Evolutionary conservation across 2,329 filamentous ascomycete species (phyloP).

Genomic region (Penicillium sp.): DNA sequence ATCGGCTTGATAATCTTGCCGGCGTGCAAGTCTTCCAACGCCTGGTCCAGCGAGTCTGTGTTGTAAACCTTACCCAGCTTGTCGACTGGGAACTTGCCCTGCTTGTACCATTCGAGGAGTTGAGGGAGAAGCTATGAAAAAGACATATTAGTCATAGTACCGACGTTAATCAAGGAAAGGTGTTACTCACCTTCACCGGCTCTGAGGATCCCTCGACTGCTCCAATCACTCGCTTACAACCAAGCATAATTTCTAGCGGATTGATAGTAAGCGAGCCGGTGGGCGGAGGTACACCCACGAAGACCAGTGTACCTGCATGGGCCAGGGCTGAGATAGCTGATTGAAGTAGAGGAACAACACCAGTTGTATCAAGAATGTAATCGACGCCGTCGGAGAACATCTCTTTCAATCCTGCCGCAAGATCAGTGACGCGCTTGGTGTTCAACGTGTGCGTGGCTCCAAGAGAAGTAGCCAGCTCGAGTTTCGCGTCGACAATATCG

Average conservation of each 20-base stretch:
- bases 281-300: conserved; percentile 34
- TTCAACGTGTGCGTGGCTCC: conserved; percentile 48
- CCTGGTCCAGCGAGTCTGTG: conserved; percentile 8
- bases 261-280: conserved; percentile 27
- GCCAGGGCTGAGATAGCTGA: conserved; percentile 30
- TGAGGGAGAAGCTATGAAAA: conserved; percentile 31
- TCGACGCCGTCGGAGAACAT: conserved; percentile 28
- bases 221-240: conserved; percentile 32
- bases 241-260: conserved; percentile 23
- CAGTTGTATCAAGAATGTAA: conserved; percentile 35
- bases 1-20: conserved; percentile 23
- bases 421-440: conserved; percentile 26
- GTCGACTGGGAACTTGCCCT: conserved; percentile 37
- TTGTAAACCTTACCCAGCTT: conserved; percentile 32
- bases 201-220: conserved; percentile 35
- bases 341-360: conserved; percentile 28
- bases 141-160: not conserved
- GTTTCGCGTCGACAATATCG: conserved; percentile 44
- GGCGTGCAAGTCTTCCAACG: conserved; percentile 16
- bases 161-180: not conserved
- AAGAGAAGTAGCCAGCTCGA: conserved; percentile 45
- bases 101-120: conserved; percentile 30
- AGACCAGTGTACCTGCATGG: conserved; percentile 31
- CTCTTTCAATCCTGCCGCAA: conserved; percentile 29
- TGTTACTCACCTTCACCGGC: conserved; percentile 20